Base-by-base conservation (phyloP, 2,329 filamentous ascomycete species). In the Sarocladiaceae sp. region DNA sequence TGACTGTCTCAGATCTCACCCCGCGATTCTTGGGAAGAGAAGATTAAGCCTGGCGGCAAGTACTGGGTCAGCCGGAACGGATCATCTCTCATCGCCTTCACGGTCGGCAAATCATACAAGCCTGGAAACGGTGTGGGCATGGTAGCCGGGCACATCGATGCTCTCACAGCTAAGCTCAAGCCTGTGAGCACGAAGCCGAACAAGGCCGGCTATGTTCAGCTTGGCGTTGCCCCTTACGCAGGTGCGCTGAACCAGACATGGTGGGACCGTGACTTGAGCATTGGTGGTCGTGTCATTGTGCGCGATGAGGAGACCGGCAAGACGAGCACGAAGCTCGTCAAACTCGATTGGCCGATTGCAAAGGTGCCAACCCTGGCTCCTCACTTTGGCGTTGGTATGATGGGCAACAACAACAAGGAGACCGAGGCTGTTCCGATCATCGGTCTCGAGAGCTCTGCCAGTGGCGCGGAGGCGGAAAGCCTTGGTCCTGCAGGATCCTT, bases 371-470 rank as follows among this genome's bases (percentile, higher is more conserved):
- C 89, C 0, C 76, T 98, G 15, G 93, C 93, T 20, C 89, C 89
- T 46, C 93, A 98, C 65, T 97, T 98, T 56, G 93, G 93, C 43
- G 76, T 85, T 35, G 83, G 78, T 18, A 82, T 82, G 70, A 69
- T 78, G 59, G 80, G 80, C 40, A 62, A 66, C 45, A 74, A 79
- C 66, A 97, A 98, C 62, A 75, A 76, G 54, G 93, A 98, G 68
- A 97, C 91, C 0, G 83, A 97, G 59, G 89, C 93, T 67, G 89
- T 95, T 1, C 93, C 93, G 9, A 88, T 97, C 50, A 86, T 97
- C 50, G 93, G 91, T 15, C 73, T 97, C 13, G 89, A 96, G 54
- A 83, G 83, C 61, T 78, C 81, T 11, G 78, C 82, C 52, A 59
- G 62, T 35, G 51, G 60, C 27, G 55, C 59, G 3, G 48, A 58